These are phyloP conservation scores for Pleurotus platypus DNA, from an alignment of 768 basidiomycete genomes.

Conservation along the genomic window DNA sequence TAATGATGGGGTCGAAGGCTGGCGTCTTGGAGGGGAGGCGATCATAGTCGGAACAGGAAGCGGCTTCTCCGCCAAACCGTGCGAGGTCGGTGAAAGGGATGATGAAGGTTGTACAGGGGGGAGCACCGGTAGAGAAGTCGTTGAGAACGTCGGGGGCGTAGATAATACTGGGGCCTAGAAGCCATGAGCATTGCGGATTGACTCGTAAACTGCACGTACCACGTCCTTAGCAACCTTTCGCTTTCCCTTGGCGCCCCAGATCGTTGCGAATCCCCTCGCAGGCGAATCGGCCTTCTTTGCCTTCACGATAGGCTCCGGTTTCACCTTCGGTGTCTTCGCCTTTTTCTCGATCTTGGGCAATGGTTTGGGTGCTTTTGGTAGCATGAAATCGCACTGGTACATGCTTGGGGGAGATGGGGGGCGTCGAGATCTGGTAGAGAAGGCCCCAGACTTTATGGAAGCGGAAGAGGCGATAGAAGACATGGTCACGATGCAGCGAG, in stretches of 20 bases:
- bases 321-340: background rate
- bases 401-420: constrained; percentile 3
- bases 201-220: background rate
- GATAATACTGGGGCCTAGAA: background rate
- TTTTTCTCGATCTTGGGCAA: constrained; percentile 7
- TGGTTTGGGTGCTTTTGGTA: constrained; percentile 5
- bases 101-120: background rate
- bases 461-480: background rate
- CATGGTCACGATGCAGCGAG: background rate
- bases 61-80: background rate
- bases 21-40: background rate
- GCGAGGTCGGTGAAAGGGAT: background rate
- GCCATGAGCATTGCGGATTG: background rate
- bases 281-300: background rate
- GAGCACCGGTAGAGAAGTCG: background rate
- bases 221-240: background rate
- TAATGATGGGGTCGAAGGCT: background rate
- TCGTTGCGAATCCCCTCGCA: background rate
- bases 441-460: constrained; percentile 5
- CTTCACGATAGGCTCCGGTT: background rate
- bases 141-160: background rate
- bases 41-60: background rate
- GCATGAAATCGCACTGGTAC: constrained; percentile 6
- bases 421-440: background rate
- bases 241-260: constrained; percentile 5